Evolutionary conservation across 768 basidiomycete genomes (phyloP), one percentile per base, ranked within the genome.

Genomic region (Russula earlei): DNA sequence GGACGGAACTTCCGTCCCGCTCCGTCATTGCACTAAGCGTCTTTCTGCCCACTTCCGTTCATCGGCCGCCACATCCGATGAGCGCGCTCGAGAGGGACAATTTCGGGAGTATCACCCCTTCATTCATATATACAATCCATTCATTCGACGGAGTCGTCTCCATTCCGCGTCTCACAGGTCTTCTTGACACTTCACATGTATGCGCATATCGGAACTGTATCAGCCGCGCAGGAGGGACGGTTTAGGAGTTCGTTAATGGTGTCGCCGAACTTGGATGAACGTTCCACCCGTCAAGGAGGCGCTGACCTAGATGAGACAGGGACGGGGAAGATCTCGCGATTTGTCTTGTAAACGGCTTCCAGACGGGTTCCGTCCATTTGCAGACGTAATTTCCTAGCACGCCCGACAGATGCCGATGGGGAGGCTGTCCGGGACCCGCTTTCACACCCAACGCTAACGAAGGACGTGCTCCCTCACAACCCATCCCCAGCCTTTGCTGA

Each of bases 31-130:
- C 33, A 1, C 24, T 25, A 19, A 47, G 17, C 46, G 20, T 41
- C n/a, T 41, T 41, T 24, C 46, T 29, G 25, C 10, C 24, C 15
- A 10, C 12, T 31, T 36, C 46, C 46, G 38, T 40, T 5, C 43
- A 40, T 56, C 49, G 55, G 49, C 43, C 49, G 49, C 43, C 14
- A 17, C 50, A 5, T 41, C 49, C 49, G 49, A 56, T n/a, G 22
- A 25, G 33, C 29, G 56, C 38, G 38, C 44, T 36, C 11, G n/a
- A 2, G 37, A n/a, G 41, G 49, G 27, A 34, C 45, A 34, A 57
- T 43, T 17, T 49, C 47, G 31, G 49, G 37, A 19, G 38, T 46
- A 34, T 51, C 37, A 46, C 15, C 34, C 25, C 17, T 46, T 27
- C 37, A 24, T 54, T 31, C 8, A 2, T 33, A 53, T 54, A 31